phyloP scores from a whole-genome alignment of 1,139 yeast genomes.

The Saccharomyces hybrid region DNA sequence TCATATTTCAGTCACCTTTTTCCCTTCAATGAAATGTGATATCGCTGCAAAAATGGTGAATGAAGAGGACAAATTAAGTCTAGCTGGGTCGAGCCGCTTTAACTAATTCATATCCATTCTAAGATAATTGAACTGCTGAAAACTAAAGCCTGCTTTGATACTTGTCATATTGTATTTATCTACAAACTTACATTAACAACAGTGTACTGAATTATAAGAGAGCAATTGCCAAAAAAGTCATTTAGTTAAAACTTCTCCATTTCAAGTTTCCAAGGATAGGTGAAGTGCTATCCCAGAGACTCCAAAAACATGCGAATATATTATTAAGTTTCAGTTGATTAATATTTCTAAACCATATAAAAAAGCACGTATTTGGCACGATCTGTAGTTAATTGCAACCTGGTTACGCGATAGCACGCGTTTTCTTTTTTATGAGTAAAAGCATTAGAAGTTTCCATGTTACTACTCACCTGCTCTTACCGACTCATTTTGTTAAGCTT shows the following conservation, averaged over 20 bases:
- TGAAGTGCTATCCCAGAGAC: neutral
- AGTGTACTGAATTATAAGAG: neutral
- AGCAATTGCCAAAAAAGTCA: neutral
- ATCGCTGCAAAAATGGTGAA: neutral
- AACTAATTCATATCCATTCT: neutral
- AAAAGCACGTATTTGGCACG: neutral
- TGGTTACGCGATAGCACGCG: neutral
- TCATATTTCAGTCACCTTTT: no score
- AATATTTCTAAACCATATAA: neutral
- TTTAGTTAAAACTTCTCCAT: neutral
- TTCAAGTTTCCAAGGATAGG: neutral
- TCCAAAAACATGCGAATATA: neutral
- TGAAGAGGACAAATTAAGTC: neutral
- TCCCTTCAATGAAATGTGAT: neutral
- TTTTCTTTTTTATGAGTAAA: neutral
- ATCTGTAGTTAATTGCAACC: neutral
- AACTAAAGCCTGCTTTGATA: neutral
- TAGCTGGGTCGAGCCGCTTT: neutral
- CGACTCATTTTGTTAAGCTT: slow-evolving; percentile 10
- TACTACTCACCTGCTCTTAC: neutral
- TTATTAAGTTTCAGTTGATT: neutral
- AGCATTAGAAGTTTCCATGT: neutral
- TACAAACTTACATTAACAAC: neutral
- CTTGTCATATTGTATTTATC: neutral
- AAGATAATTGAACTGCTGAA: neutral